Evolutionary conservation across 2,329 filamentous ascomycete species (phyloP), one percentile per base, ranked within the genome.

Genomic region (Geosmithia putterillii): DNA sequence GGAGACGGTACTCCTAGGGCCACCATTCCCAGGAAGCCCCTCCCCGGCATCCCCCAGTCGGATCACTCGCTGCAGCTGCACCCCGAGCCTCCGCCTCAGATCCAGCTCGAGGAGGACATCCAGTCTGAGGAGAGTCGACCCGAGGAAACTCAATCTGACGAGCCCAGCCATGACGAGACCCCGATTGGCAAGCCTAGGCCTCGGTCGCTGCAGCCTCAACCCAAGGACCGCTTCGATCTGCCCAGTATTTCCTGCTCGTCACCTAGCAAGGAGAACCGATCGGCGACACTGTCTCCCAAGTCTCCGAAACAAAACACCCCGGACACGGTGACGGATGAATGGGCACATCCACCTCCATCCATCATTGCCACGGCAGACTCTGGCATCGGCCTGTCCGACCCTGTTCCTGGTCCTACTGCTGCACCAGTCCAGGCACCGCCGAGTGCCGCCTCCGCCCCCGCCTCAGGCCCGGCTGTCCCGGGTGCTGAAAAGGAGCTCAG

Each of bases 21-120:
- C 23, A 69, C 71, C 20, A 76, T 78, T 39, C 65, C 61, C 28
- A 62, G 74, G 47, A 78, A 77, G 50, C 74, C 74, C 1, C 45
- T 78, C 19, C 69, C 69, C 38, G 50, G 58, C 21, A 53, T 51
- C 10, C 49, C 54, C 15, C 36, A 38, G 9, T 38, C 36, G 17
- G 20, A 38, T n/a, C 17, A 9, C 10, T 38, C 36, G 17, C 15
- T 21, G 9, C 17, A 38, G 28, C 28, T 32, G 18, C 35, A 37
- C 7, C 15, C 35, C 38, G 19, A 40, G 18, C 8, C 38, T 40
- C 17, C 7, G 14, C 38, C 38, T 40, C 19, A 22, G 7, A 3
- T 19, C 6, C 28, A 32, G 18, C 19, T 19, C 19, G 18, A 22
- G 38, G n/a, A 12, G 28, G 28, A 32, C 10, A 32, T 32, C 28